These are phyloP conservation scores for Pseudogymnoascus sp. DNA, from an alignment of 2,329 filamentous ascomycete genomes.

Conservation along the genomic window DNA sequence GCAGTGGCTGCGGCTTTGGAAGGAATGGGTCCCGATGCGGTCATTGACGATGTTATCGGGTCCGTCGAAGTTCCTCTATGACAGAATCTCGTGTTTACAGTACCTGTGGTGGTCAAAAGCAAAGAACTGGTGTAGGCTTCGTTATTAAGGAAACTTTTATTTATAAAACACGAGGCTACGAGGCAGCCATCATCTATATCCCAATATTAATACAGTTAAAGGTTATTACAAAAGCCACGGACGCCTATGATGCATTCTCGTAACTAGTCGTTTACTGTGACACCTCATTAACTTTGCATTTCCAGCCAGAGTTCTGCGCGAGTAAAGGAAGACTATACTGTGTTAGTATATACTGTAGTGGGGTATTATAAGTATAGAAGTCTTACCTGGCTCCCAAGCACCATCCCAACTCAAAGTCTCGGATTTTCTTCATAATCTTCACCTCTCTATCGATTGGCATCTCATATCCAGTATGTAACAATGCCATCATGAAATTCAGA, in stretches of 20 bases:
- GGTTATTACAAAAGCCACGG: background rate
- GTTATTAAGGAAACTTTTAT: background rate
- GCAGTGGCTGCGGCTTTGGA: conserved; percentile 61
- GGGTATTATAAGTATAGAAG: background rate
- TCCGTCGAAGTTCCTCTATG: conserved; percentile 47
- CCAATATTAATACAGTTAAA: conserved; percentile 2
- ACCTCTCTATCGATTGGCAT: conserved; percentile 96
- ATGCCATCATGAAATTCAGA: conserved; percentile 88
- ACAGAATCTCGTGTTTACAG: background rate
- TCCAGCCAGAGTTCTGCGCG: conserved; percentile 75
- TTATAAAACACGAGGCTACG: conserved; percentile 2
- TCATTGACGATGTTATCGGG: conserved; percentile 55
- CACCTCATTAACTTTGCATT: conserved; percentile 69
- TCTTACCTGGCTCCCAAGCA: conserved; percentile 89
- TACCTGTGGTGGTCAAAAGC: background rate
- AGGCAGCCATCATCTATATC: background rate
- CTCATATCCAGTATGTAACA: conserved; percentile 92
- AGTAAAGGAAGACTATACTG: conserved; percentile 67
- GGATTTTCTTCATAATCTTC: conserved; percentile 98
- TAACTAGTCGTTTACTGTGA: conserved; percentile 1
- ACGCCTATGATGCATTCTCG: conserved; percentile 6
- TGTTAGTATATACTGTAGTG: conserved; percentile 29
- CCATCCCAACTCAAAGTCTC: conserved; percentile 94
- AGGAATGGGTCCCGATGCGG: conserved; percentile 49
- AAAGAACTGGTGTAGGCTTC: background rate